Base-by-base conservation (phyloP, 2,329 filamentous ascomycete species). In the Dactylellina cionopaga region DNA sequence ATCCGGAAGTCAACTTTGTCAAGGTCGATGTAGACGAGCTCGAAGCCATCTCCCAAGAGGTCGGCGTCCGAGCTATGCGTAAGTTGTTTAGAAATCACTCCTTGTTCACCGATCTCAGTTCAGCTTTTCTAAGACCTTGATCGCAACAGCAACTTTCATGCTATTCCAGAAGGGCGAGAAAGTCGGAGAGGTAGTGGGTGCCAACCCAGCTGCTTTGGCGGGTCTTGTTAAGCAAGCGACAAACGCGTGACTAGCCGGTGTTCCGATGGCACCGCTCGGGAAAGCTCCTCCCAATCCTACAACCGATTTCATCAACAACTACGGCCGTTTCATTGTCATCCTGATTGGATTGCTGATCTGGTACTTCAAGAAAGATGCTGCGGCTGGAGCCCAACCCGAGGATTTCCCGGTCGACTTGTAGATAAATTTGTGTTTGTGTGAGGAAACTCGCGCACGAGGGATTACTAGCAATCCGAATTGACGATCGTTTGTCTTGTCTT, bases 21-120 rank as follows among this genome's bases (percentile, higher is more conserved):
- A 95, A 96, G 86, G 84, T 97, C 79, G 92, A 98, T 81, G 92
- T 97, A 77, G 93, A 97, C 81, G 84, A 92, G 75, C 83, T 94
- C 39, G 84, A 88, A 76, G 88, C 91, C 0, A 85, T 96, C 52
- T 88, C 91, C 29, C 85, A 89, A 78, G 88, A 95, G 79, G 88
- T 95, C 75, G 87, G 87, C 75, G 87, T 98, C 80, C 88, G 91
- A 77, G 92, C 93, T 80, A 96, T 98, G 92, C 93, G 94, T 63
- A 96, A 92, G 25, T 75, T 33, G n/a, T n/a, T n/a, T n/a, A n/a
- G n/a, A n/a, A n/a, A n/a, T n/a, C n/a, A 19, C 10, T 44, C 41
- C 24, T 27, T 39, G n/a, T 10, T 9, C 27, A 37, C 17, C 10
- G 7, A 13, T 44, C 19, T 27, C 22, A 17, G 19, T 15, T 31